Evolutionary conservation across 345 rosid species (phyloP), one percentile per base, ranked within the genome.

Genomic region (Passiflora organensis): DNA sequence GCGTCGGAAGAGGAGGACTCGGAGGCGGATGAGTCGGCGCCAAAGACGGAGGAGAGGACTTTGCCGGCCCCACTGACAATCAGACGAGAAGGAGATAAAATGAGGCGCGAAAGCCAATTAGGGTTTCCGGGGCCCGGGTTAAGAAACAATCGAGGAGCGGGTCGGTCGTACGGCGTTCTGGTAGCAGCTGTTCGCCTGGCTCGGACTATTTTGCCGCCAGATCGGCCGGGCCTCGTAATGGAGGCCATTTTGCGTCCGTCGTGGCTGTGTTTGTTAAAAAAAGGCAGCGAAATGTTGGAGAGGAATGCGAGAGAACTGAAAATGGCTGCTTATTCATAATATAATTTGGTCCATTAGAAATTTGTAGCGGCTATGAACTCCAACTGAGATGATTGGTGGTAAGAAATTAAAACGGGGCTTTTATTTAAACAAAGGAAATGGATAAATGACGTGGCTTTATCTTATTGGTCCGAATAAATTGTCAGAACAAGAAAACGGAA

Each of bases 71-170:
- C 85, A 52, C 84, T 69, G 51, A 87, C 95, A 70, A 88, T 77
- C 56, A 76, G 49, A 52, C 85, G 90, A 54, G 98, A 82, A 2
- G 96, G 97, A 22, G 83, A 79, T 37, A 69, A 69, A 65, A 91
- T 62, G 67, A 80, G 77, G 59, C 75, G 81, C 57, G 96, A 82
- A 56, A 91, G 74, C 98, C 98, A 91, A 73, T 76, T 88, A 78
- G 90, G 93, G 87, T 76, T 81, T 66, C 72, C 70, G 16, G 60
- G 63, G 43, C 43, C 69, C 17, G 72, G 50, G 60, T 46, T 68
- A 59, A 66, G 52, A 5, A 43, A 60, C 12, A 55, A 24, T 5
- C 21, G 59, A 32, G 56, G 21, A 16, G 55, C 19, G 2, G 81
- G 83, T 1, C 98, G 84, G 53, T 84, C 93, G 56, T 88, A 91